phyloP scores from a whole-genome alignment of 2,329 filamentous ascomycete species.

The Colletotrichum brevisporum region DNA sequence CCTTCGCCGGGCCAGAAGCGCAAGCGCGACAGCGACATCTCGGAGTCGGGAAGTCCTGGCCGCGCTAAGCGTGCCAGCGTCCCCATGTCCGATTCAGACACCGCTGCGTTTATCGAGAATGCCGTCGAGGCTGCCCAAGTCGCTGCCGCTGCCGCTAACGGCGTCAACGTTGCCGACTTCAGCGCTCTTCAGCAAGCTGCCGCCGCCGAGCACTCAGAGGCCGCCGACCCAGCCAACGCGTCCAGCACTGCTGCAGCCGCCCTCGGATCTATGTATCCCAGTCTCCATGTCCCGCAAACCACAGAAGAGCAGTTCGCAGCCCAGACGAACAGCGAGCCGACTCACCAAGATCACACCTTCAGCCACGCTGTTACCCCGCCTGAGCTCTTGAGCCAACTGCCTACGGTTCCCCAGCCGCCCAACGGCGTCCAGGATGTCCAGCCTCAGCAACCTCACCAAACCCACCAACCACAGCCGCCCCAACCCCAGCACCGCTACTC shows the following conservation, averaged over 20 bases:
- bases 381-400: slow-evolving; percentile 43
- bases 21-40: slow-evolving; percentile 60
- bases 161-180: slow-evolving; percentile 68
- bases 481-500: slow-evolving; percentile 51
- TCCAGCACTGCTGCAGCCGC: slow-evolving; percentile 73
- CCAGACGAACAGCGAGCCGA: slow-evolving; percentile 58
- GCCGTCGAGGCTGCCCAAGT: slow-evolving; percentile 61
- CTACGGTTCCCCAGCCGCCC: slow-evolving; percentile 41
- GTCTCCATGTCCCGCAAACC: slow-evolving; percentile 69
- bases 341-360: slow-evolving; percentile 54
- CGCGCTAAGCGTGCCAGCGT: slow-evolving; percentile 67
- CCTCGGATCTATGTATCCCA: slow-evolving; percentile 69
- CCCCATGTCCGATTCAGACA: slow-evolving; percentile 57
- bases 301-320: slow-evolving; percentile 73
- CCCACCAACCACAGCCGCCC: slow-evolving; percentile 41
- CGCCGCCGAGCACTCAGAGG: slow-evolving; percentile 60
- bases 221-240: slow-evolving; percentile 65
- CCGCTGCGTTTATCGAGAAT: slow-evolving; percentile 68
- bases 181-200: slow-evolving; percentile 70
- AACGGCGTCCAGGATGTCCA: slow-evolving; percentile 37
- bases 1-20: slow-evolving; percentile 66
- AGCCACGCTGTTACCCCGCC: slow-evolving; percentile 53
- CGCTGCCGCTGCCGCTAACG: slow-evolving; percentile 54
- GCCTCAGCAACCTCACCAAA: slow-evolving; percentile 36
- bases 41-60: slow-evolving; percentile 63